These are phyloP conservation scores for Viola pubescens DNA, from an alignment of 441 rosid species.

Conservation along the genomic window DNA sequence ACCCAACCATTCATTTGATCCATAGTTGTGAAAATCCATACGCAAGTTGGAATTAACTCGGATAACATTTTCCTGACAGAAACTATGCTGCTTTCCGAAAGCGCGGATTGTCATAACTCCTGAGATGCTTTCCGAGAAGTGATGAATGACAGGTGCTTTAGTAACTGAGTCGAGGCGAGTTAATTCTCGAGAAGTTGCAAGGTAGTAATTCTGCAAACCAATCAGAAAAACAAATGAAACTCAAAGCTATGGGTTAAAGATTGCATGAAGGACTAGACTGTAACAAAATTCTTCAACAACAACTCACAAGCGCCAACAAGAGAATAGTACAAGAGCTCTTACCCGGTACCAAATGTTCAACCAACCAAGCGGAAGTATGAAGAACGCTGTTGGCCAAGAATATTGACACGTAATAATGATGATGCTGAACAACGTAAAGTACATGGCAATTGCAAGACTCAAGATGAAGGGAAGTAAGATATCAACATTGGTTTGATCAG, in stretches of 20 bases:
- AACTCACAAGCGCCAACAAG: too few species aligned
- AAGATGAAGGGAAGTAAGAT: constrained; percentile 65
- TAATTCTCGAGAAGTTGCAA: constrained; percentile 72
- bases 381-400: constrained; percentile 86
- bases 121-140: constrained; percentile 87
- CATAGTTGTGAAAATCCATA: constrained; percentile 85
- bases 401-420: constrained; percentile 82
- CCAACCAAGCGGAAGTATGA: constrained; percentile 79
- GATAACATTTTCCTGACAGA: constrained; percentile 58
- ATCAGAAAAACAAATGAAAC: neutral
- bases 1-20: constrained; percentile 90
- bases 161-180: constrained; percentile 91
- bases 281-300: too few species aligned
- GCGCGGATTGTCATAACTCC: constrained; percentile 85
- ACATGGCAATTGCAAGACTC: constrained; percentile 55
- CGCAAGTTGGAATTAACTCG: constrained; percentile 63
- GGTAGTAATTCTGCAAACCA: constrained; percentile 60
- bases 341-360: constrained; percentile 86
- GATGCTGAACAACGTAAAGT: constrained; percentile 69
- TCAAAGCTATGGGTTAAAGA: too few species aligned
- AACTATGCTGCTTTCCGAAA: constrained; percentile 46
- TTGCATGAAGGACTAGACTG: too few species aligned
- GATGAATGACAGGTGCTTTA: constrained; percentile 91
- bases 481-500: constrained; percentile 83
- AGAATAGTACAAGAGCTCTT: constrained; percentile 13